phyloP scores from a whole-genome alignment of 306 rosid species.

The Macrotyloma uniflorum region DNA sequence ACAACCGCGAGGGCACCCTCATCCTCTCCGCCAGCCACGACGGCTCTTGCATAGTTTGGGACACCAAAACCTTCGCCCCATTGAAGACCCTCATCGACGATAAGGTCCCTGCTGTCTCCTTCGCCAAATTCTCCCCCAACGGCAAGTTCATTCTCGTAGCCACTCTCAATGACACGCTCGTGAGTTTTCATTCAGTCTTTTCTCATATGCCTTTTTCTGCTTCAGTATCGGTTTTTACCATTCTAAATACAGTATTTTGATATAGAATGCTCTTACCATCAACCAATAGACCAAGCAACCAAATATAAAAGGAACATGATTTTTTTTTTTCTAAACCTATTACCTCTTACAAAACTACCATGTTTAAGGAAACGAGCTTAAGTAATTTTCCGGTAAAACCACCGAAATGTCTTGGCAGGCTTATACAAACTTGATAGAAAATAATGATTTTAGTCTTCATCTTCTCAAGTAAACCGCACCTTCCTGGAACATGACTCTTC shows the following conservation, averaged over 20 bases:
- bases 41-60: constrained; percentile 95
- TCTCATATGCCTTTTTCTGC: no score
- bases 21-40: constrained; percentile 92
- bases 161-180: constrained; percentile 89
- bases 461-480: no score
- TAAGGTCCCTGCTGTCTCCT: constrained; percentile 74
- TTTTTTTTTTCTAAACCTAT: no score
- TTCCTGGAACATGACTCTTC: no score
- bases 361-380: neutral
- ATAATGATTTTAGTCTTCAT: no score
- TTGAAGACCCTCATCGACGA: constrained; percentile 81
- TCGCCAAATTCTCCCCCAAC: constrained; percentile 89
- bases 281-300: no score
- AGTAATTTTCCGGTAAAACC: neutral
- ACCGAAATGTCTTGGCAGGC: neutral
- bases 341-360: neutral
- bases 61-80: constrained; percentile 49
- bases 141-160: constrained; percentile 93
- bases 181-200: constrained; percentile 45
- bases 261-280: no score
- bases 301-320: no score
- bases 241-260: neutral
- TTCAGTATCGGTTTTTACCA: neutral
- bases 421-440: neutral
- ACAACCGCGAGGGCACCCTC: constrained; percentile 88